A percentile compares a stretch with the other conserved stretches of the same genome.
These are phyloP conservation scores for Candida sp. DNA, from an alignment of 1,139 yeast genomes.

Conservation along the genomic window DNA sequence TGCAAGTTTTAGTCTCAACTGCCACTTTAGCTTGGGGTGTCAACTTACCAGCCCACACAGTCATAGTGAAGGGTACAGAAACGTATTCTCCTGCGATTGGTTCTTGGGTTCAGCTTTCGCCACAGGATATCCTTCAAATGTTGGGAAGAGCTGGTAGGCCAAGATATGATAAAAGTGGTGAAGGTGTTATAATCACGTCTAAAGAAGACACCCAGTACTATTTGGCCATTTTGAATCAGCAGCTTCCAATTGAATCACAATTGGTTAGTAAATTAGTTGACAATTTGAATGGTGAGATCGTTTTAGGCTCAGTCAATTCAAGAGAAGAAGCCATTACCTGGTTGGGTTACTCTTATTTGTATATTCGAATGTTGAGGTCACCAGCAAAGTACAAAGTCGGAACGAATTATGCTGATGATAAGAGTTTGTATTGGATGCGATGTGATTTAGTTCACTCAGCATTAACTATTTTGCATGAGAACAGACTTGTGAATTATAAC, in stretches of 20 bases:
- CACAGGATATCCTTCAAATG: slow-evolving; percentile 96
- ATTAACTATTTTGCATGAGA: slow-evolving; percentile 49
- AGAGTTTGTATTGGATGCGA: slow-evolving; percentile 42
- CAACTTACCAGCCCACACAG: slow-evolving; percentile 95
- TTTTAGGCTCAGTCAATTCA: slow-evolving; percentile 59
- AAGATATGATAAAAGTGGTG: slow-evolving; percentile 87
- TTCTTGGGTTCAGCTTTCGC: slow-evolving; percentile 82
- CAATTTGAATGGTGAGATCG: slow-evolving; percentile 83
- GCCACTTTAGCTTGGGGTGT: slow-evolving; percentile 99
- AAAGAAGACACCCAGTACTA: slow-evolving; percentile 86
- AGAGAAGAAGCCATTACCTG: slow-evolving; percentile 72
- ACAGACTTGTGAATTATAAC: slow-evolving; percentile 61
- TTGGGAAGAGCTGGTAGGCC: slow-evolving; percentile 98
- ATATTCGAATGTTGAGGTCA: slow-evolving; percentile 71
- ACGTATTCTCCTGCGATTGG: slow-evolving; percentile 91
- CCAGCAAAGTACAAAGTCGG: slow-evolving; percentile 80
- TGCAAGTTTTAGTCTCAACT: slow-evolving; percentile 83
- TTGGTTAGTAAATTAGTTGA: slow-evolving; percentile 70
- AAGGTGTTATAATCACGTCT: slow-evolving; percentile 88
- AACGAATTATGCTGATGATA: slow-evolving; percentile 54
- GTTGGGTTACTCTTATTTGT: slow-evolving; percentile 79
- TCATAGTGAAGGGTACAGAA: slow-evolving; percentile 92
- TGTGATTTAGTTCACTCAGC: slow-evolving; percentile 78
- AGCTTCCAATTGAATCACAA: slow-evolving; percentile 90
- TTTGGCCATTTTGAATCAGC: slow-evolving; percentile 84